phyloP scores from a whole-genome alignment of 352 stramenopile species.

The Globisporangium paddicum region DNA sequence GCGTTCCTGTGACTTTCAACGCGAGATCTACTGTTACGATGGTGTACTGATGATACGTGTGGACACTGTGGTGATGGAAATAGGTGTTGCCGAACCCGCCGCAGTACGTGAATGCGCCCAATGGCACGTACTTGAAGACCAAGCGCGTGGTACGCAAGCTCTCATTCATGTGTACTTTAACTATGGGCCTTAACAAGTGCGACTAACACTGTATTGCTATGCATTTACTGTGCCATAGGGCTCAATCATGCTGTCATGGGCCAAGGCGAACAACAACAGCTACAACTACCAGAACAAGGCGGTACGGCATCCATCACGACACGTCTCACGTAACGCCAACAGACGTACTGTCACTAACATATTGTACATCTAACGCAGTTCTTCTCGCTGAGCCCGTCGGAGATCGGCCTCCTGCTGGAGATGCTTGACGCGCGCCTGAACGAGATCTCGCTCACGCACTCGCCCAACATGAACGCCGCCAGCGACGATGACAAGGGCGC shows the following conservation, averaged over 20 bases:
- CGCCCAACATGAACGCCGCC: conserved; percentile 72
- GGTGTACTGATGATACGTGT: too few species aligned
- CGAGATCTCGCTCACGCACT: conserved; percentile 68
- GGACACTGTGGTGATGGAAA: too few species aligned
- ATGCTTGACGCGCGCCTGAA: conserved; percentile 60
- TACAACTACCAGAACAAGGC: conserved; percentile 85
- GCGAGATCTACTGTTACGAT: too few species aligned
- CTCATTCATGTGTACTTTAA: too few species aligned
- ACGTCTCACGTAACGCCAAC: not conserved
- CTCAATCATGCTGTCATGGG: conserved; percentile 82
- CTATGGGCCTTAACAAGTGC: too few species aligned
- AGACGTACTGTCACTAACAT: not conserved
- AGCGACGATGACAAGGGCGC: conserved; percentile 36
- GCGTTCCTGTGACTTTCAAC: not conserved
- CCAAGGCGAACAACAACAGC: conserved; percentile 54
- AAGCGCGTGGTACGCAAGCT: conserved; percentile 53
- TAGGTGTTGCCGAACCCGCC: conserved; percentile 57
- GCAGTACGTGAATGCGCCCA: conserved; percentile 46
- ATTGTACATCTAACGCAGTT: too few species aligned
- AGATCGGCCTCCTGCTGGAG: conserved; percentile 75
- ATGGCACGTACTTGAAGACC: conserved; percentile 74
- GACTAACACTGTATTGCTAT: not conserved
- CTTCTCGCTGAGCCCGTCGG: conserved; percentile 73
- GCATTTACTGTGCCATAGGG: conserved; percentile 41
- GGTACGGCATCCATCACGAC: conserved; percentile 22